A percentile compares a stretch with the other conserved stretches of the same genome.
Evolutionary conservation across 1,284 basidiomycete species (phyloP).

Genomic region (Ustilago vetiveriae): DNA sequence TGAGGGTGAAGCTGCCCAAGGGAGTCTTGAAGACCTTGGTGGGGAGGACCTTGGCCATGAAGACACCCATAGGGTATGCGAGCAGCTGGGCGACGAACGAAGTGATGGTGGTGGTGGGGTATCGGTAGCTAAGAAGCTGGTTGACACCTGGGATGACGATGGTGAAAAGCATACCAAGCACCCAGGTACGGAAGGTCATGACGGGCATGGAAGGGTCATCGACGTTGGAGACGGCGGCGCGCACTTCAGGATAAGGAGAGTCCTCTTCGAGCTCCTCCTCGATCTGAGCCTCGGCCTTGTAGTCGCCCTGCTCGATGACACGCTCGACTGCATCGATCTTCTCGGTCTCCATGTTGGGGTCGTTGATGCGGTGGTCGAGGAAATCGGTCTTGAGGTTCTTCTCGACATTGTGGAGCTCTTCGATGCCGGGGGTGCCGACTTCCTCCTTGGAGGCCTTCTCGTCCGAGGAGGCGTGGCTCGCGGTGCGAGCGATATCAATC

Average conservation of each 20-base stretch:
- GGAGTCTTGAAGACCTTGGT: conserved; percentile 46
- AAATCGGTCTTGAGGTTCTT: conserved; percentile 39
- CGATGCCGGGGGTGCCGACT: conserved; percentile 6
- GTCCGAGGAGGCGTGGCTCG: conserved; percentile 30
- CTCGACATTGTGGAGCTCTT: conserved; percentile 46
- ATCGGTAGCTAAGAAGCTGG: conserved; percentile 60
- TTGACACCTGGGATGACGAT: conserved; percentile 61
- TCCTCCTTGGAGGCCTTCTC: conserved; percentile 42
- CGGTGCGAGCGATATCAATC: conserved; percentile 26
- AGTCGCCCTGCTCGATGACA: conserved; percentile 53
- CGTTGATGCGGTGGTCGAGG: conserved; percentile 50
- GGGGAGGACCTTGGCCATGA: conserved; percentile 52
- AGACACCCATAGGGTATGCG: conserved; percentile 53
- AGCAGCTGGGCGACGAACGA: conserved; percentile 56
- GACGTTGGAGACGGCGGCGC: conserved; percentile 61
- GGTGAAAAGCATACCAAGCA: conserved; percentile 59
- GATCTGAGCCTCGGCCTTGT: conserved; percentile 48
- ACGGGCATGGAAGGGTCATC: conserved; percentile 63
- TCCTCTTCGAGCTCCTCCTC: conserved; percentile 57
- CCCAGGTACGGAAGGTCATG: conserved; percentile 61
- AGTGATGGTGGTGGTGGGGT: conserved; percentile 55
- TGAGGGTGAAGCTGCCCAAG: conserved; percentile 51
- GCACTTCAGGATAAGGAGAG: conserved; percentile 63
- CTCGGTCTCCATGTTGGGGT: conserved; percentile 50
- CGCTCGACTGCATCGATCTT: conserved; percentile 47